A percentile compares a stretch with the other conserved stretches of the same genome.
phyloP scores from a whole-genome alignment of 805 yeast genomes.

The Starmerella davenportii region DNA sequence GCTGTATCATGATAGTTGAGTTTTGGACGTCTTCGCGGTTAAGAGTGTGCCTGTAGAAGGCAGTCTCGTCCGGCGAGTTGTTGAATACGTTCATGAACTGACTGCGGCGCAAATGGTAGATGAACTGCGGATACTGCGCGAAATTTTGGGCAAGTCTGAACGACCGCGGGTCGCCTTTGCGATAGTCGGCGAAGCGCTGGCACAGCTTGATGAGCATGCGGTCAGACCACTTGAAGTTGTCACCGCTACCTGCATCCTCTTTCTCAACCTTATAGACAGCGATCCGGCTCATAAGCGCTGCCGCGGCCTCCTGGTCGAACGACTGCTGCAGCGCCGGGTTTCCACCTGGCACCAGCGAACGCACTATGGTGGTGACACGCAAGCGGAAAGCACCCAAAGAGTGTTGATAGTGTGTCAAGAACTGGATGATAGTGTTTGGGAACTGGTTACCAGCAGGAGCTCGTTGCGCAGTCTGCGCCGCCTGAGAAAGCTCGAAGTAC shows the following conservation, averaged over 20 bases:
- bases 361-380: conserved; percentile 72
- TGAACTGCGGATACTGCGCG: conserved; percentile 83
- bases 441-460: conserved; percentile 16
- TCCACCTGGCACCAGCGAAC: conserved; percentile 36
- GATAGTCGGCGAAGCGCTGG: conserved; percentile 82
- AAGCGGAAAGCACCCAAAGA: conserved; percentile 79
- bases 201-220: conserved; percentile 77
- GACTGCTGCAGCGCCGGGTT: conserved; percentile 38
- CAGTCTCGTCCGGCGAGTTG: conserved; percentile 97
- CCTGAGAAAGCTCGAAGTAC: conserved; percentile 57
- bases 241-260: conserved; percentile 62
- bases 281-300: conserved; percentile 78
- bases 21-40: conserved; percentile 83
- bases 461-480: conserved; percentile 20
- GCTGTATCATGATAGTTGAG: conserved; percentile 93
- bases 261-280: conserved; percentile 68
- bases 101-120: conserved; percentile 87
- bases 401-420: conserved; percentile 83
- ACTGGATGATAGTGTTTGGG: conserved; percentile 37
- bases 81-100: conserved; percentile 92
- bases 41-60: conserved; percentile 84
- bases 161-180: conserved; percentile 65
- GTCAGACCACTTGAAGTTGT: conserved; percentile 87
- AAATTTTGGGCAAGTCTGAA: conserved; percentile 73
- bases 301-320: conserved; percentile 98